Conservation (phyloP, 148 eudicot species). For the Arbutus unedo region DNA sequence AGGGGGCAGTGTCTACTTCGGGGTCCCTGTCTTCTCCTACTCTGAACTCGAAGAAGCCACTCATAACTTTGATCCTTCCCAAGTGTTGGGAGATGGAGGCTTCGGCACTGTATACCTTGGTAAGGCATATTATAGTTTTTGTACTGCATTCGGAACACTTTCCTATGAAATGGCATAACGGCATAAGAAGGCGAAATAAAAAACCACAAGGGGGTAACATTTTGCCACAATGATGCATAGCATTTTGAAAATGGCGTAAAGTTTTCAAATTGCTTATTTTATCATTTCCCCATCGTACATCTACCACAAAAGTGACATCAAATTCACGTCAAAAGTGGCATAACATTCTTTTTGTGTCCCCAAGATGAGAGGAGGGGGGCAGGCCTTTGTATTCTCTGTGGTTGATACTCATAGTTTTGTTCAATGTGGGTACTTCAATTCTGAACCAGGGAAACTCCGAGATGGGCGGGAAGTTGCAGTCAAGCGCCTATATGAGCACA, state of each 20-base stretch:
- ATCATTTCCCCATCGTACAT: too few species aligned
- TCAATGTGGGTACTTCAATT: background rate
- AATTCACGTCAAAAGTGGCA: too few species aligned
- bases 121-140: slow-evolving; percentile 11
- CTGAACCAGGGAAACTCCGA: slow-evolving; percentile 3
- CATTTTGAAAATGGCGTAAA: too few species aligned
- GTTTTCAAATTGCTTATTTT: too few species aligned
- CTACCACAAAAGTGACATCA: too few species aligned
- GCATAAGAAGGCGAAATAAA: too few species aligned
- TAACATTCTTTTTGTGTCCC: too few species aligned
- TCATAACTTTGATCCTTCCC: slow-evolving; percentile 20
- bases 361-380: too few species aligned
- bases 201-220: too few species aligned
- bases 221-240: too few species aligned
- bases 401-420: background rate
- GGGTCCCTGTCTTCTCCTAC: slow-evolving; percentile 7
- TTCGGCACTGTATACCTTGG: slow-evolving; percentile 49
- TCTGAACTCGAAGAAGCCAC: slow-evolving; percentile 11
- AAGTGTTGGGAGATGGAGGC: slow-evolving; percentile 47
- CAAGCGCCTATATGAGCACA: slow-evolving; percentile 2
- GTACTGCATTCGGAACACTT: background rate
- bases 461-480: slow-evolving; percentile 13
- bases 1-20: background rate
- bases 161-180: too few species aligned
- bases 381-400: background rate